Conservation (phyloP, 345 rosid genomes). For the Citrus mangshanensis region DNA sequence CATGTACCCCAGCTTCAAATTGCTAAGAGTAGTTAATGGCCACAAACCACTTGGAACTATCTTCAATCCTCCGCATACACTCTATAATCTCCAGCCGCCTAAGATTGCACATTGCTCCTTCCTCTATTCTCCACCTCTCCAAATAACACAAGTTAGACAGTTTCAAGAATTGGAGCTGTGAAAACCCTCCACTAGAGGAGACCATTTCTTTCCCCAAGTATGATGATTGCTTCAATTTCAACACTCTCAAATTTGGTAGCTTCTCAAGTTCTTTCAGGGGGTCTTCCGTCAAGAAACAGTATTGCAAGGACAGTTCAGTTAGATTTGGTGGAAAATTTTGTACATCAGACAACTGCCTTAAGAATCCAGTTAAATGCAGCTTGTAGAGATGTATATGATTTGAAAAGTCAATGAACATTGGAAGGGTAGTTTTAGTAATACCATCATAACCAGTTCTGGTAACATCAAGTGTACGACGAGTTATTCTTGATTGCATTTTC, state of each 20-base stretch:
- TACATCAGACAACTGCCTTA: neutral
- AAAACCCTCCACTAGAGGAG: slow-evolving; percentile 20
- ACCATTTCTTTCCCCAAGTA: slow-evolving; percentile 19
- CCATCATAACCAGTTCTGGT: neutral
- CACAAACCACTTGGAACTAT: slow-evolving; percentile 16
- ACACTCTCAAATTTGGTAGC: slow-evolving; percentile 14
- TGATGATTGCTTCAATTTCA: slow-evolving; percentile 4
- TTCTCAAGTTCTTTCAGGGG: slow-evolving; percentile 21
- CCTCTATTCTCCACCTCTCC: slow-evolving; percentile 13
- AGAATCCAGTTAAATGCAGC: slow-evolving; percentile 13
- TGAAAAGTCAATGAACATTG: neutral
- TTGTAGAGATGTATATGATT: neutral
- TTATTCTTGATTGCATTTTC: slow-evolving; percentile 3
- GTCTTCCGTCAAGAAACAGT: slow-evolving; percentile 8
- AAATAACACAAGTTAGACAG: neutral
- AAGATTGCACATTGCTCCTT: slow-evolving; percentile 18
- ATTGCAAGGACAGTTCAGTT: slow-evolving; percentile 8
- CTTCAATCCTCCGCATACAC: slow-evolving; percentile 2
- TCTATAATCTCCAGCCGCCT: slow-evolving; percentile 9
- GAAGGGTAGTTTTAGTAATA: neutral
- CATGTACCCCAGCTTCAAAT: slow-evolving; percentile 9
- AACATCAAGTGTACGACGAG: neutral
- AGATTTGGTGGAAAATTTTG: slow-evolving; percentile 18
- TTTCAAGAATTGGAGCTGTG: slow-evolving; percentile 16
- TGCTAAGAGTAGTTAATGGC: slow-evolving; percentile 4